Percentiles rank a stretch among this genome's conserved stretches.
Conservation (phyloP, 2,329 filamentous ascomycete species). For the Achaetomium macrosporum region DNA sequence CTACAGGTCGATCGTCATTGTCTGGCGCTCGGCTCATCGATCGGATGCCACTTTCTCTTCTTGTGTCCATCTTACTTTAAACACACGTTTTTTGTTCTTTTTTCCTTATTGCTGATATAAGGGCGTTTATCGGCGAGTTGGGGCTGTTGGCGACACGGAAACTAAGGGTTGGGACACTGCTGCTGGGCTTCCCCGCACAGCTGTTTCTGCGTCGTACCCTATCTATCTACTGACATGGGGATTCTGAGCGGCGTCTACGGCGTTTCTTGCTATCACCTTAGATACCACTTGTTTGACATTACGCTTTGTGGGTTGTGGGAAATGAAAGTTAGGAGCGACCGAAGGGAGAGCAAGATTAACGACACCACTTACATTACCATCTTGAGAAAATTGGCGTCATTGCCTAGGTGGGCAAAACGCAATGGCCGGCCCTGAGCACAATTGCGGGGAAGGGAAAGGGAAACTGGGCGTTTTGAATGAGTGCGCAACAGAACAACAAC, state of each 20-base stretch:
- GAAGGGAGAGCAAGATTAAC: neutral
- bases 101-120: neutral
- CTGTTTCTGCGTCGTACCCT: too few relatives aligned
- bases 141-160: neutral
- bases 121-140: conserved; percentile 7
- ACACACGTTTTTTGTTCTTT: neutral
- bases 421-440: too few relatives aligned
- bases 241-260: conserved; percentile 2
- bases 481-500: too few relatives aligned
- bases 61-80: too few relatives aligned
- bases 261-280: conserved; percentile 1
- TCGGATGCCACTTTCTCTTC: too few relatives aligned
- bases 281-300: conserved; percentile 12
- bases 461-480: too few relatives aligned
- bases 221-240: neutral
- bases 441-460: too few relatives aligned
- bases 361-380: too few relatives aligned
- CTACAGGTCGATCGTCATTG: too few relatives aligned
- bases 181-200: neutral
- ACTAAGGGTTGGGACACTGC: neutral
- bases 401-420: too few relatives aligned
- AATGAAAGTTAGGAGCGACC: neutral
- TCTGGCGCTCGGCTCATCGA: too few relatives aligned
- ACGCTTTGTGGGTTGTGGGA: neutral
- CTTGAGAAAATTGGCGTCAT: too few relatives aligned